Evolutionary conservation across 768 basidiomycete genomes (phyloP).

Genomic region (Boletellus emodensis): DNA sequence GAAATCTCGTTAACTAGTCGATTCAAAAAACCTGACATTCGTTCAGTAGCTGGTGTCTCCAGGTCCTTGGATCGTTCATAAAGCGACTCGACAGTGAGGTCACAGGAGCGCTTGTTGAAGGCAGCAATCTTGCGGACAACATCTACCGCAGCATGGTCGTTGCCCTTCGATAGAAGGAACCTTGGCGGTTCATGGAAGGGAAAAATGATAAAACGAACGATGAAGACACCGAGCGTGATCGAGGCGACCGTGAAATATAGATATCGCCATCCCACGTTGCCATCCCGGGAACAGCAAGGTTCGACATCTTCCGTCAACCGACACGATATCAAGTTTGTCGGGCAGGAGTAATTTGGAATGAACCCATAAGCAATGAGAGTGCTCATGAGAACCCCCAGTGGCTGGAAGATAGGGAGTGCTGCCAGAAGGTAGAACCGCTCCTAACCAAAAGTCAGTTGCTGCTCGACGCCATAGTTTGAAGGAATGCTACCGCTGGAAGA

Average conservation of each 20-base stretch:
- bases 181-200: slow-evolving; percentile 14
- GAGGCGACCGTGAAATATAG: slow-evolving; percentile 4
- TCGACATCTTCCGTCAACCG: slow-evolving; percentile 4
- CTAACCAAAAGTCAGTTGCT: slow-evolving; percentile 1
- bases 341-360: slow-evolving; percentile 15
- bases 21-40: neutral
- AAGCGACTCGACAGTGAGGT: slow-evolving; percentile 15
- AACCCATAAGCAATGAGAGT: slow-evolving; percentile 7
- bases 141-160: slow-evolving; percentile 12
- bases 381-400: neutral
- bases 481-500: slow-evolving; percentile 7
- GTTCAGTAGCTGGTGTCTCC: neutral
- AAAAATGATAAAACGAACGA: slow-evolving; percentile 16
- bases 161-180: slow-evolving; percentile 13
- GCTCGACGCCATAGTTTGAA: neutral
- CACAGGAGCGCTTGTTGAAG: slow-evolving; percentile 8
- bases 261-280: slow-evolving; percentile 21
- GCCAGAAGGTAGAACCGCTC: slow-evolving; percentile 14
- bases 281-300: slow-evolving; percentile 15
- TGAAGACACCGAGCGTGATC: slow-evolving; percentile 12
- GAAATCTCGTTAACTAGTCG: slow-evolving; percentile 2
- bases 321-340: slow-evolving; percentile 10
- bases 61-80: slow-evolving; percentile 6
- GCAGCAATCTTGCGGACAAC: slow-evolving; percentile 13
- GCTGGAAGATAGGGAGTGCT: slow-evolving; percentile 8